Conservation (phyloP, 371 early-diverging fungal genomes). For the Mortierella sp. region DNA sequence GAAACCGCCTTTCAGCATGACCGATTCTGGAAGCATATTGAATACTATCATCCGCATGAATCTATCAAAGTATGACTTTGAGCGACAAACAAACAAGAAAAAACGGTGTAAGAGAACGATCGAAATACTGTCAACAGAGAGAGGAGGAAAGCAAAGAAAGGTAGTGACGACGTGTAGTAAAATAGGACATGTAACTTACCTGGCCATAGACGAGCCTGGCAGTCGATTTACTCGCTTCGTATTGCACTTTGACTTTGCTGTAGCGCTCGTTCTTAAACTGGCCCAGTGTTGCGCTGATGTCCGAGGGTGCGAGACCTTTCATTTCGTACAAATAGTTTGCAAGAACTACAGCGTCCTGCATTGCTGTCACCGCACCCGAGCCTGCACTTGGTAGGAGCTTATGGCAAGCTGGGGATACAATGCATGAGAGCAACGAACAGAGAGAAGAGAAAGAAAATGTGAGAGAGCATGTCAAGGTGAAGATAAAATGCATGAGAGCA, state of each 20-base stretch:
- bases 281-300: neutral
- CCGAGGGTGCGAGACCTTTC: neutral
- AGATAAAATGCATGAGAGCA: neutral
- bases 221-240: neutral
- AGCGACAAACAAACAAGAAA: neutral
- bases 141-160: neutral
- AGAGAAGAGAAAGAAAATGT: neutral
- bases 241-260: neutral
- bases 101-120: neutral
- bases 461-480: neutral
- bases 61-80: neutral
- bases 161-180: neutral
- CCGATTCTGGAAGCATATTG: neutral
- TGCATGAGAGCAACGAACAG: neutral
- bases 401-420: neutral
- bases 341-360: slow-evolving; percentile 11
- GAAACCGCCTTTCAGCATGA: neutral
- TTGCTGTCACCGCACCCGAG: neutral
- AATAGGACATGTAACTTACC: neutral
- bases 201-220: neutral
- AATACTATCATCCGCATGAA: neutral
- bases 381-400: neutral
- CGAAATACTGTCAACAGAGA: neutral
- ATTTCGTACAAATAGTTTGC: neutral
- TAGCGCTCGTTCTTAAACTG: neutral